Evolutionary conservation across 768 basidiomycete genomes (phyloP).

Genomic region (Phylloporus scabripes): DNA sequence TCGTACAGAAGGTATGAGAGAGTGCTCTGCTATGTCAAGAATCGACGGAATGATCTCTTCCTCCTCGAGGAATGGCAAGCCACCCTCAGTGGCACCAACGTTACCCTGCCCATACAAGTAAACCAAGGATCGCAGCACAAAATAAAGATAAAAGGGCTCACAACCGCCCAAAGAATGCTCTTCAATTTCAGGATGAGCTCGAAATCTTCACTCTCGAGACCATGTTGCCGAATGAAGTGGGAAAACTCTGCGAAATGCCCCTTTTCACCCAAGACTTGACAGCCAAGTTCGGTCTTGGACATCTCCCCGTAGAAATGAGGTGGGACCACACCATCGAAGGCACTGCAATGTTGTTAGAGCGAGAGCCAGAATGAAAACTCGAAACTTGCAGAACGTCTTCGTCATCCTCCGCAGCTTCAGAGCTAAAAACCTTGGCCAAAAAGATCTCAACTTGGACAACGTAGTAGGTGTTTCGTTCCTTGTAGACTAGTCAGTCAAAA

Average conservation of each 20-base stretch:
- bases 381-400: conserved; percentile 51
- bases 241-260: conserved; percentile 90
- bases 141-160: conserved; percentile 36
- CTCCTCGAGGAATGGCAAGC: conserved; percentile 92
- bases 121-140: background rate
- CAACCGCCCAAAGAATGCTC: conserved; percentile 95
- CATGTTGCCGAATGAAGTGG: conserved; percentile 83
- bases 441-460: conserved; percentile 93
- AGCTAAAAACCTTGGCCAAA: conserved; percentile 71
- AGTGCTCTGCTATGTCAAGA: conserved; percentile 86
- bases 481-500: conserved; percentile 8
- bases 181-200: conserved; percentile 87
- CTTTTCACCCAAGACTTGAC: conserved; percentile 83
- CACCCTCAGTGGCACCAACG: conserved; percentile 84
- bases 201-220: conserved; percentile 74
- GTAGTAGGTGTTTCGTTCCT: conserved; percentile 94
- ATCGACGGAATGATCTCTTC: conserved; percentile 90
- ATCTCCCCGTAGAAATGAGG: conserved; percentile 98
- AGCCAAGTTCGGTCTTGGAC: conserved; percentile 93
- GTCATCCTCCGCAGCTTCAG: conserved; percentile 52
- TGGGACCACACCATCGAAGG: conserved; percentile 83
- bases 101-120: conserved; percentile 60
- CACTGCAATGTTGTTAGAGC: conserved; percentile 33
- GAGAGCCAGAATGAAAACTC: background rate
- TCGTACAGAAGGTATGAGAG: conserved; percentile 83